A percentile compares a stretch with the other conserved stretches of the same genome.
phyloP scores from a whole-genome alignment of 1,139 yeast genomes.

The Suhomyces guaymorum region DNA sequence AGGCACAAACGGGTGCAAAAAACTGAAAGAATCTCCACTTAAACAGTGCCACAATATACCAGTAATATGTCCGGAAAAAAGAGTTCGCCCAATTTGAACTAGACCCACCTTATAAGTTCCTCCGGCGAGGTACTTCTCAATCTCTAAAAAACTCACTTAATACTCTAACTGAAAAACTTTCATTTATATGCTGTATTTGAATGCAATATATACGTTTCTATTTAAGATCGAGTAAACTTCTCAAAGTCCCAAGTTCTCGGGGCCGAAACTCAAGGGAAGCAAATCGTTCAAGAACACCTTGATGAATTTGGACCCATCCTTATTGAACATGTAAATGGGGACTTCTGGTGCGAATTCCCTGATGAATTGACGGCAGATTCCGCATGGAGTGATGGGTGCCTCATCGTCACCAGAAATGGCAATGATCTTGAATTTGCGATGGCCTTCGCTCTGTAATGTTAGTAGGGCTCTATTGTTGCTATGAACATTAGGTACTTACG shows the following conservation, averaged over 20 bases:
- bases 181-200: too few relatives aligned
- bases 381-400: constrained; percentile 80
- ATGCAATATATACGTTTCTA: too few relatives aligned
- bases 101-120: too few relatives aligned
- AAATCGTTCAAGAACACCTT: constrained; percentile 58
- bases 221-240: neutral
- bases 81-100: too few relatives aligned
- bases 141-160: too few relatives aligned
- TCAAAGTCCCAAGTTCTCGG: constrained; percentile 53
- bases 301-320: constrained; percentile 45
- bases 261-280: constrained; percentile 86
- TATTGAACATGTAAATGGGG: constrained; percentile 63
- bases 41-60: too few relatives aligned
- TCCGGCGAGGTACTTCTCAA: too few relatives aligned
- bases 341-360: constrained; percentile 65
- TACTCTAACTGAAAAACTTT: too few relatives aligned
- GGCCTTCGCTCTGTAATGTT: constrained; percentile 40
- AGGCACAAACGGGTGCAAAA: too few relatives aligned
- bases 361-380: constrained; percentile 87
- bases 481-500: constrained; percentile 25
- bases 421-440: constrained; percentile 53
- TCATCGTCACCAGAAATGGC: constrained; percentile 70
- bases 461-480: constrained; percentile 9
- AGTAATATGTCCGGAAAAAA: too few relatives aligned
- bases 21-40: too few relatives aligned